Conservation (phyloP, 2,329 filamentous ascomycete genomes). For the Fusarium xyrophilum region DNA sequence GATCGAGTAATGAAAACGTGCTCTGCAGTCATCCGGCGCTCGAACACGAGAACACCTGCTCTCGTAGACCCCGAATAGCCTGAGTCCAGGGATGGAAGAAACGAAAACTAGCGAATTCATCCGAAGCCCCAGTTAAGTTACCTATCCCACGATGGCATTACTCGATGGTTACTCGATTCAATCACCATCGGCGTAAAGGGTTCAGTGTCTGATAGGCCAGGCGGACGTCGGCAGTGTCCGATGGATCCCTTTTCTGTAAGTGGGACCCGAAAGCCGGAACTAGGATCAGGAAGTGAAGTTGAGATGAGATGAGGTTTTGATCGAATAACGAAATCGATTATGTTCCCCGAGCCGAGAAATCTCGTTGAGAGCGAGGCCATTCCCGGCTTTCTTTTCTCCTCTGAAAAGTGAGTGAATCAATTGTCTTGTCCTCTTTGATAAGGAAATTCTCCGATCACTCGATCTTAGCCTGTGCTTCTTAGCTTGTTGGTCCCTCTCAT, state of each 20-base stretch:
- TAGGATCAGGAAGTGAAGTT: not conserved
- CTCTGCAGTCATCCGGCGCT: conserved; percentile 9
- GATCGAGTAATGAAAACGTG: conserved; percentile 28
- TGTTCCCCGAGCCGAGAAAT: conserved; percentile 10
- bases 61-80: conserved; percentile 5
- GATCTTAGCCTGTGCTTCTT: conserved; percentile 6
- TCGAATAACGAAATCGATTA: conserved; percentile 23
- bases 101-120: not conserved
- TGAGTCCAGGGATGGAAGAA: not conserved
- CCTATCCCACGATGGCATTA: conserved; percentile 41
- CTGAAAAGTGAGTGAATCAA: not conserved
- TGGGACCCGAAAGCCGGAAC: conserved; percentile 3
- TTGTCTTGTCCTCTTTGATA: not conserved
- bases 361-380: conserved; percentile 24
- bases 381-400: not conserved
- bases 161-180: conserved; percentile 57
- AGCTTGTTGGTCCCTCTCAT: conserved; percentile 8
- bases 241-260: conserved; percentile 32
- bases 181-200: conserved; percentile 42
- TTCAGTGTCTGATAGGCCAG: conserved; percentile 35
- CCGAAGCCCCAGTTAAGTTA: not conserved
- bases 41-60: conserved; percentile 11
- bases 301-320: conserved; percentile 4
- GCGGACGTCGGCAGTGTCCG: conserved; percentile 39
- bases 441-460: conserved; percentile 15